Evolutionary conservation across 805 yeast genomes (phyloP), one percentile per base, ranked within the genome.

Genomic region (Candida glaebosa): DNA sequence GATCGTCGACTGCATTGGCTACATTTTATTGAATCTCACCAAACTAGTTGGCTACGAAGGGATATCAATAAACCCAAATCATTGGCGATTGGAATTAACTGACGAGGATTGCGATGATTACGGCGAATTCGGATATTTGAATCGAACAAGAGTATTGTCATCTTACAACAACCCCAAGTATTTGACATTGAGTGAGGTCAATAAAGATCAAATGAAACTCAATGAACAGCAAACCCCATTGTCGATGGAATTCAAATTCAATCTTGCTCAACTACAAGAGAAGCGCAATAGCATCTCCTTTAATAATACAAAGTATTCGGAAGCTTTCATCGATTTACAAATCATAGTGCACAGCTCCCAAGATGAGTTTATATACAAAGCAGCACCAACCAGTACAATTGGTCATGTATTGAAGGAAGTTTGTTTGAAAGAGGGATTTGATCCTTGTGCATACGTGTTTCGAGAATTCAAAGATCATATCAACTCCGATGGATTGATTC

Each of bases 101-200:
- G 99, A 93, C 58, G 98, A 91, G 38, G 97, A 90, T 57, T 91
- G 91, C 5, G 96, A 95, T 38, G 82, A 86, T 30, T 89, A 87
- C 40, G 99, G 95, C 50, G 87, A 88, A 39, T 90, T 93, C 67
- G 98, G 98, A 1, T 79, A 90, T 1, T 66, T 93, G 41, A 91
- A 84, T 34, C 68, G 97, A 48, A 72, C 77, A 0, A 69, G 90
- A 40, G 52, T 67, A 3, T 67, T 93, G 19, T 68, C 80, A 2
- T 79, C 91, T 0, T 87, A 88, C 58, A 86, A 88, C 18, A 83
- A 81, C 41, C 71, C 73, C 4, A 87, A 82, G 49, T 96, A 88
- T 49, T 76, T 93, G 42, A 96, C 95, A 0, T 57, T 93, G 9
- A 82, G 88, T 39, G 66, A 60, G 46, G 87, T 85, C 2, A 51